These are phyloP conservation scores for Mallotus japonicus DNA, from an alignment of 441 rosid species.

Conservation along the genomic window DNA sequence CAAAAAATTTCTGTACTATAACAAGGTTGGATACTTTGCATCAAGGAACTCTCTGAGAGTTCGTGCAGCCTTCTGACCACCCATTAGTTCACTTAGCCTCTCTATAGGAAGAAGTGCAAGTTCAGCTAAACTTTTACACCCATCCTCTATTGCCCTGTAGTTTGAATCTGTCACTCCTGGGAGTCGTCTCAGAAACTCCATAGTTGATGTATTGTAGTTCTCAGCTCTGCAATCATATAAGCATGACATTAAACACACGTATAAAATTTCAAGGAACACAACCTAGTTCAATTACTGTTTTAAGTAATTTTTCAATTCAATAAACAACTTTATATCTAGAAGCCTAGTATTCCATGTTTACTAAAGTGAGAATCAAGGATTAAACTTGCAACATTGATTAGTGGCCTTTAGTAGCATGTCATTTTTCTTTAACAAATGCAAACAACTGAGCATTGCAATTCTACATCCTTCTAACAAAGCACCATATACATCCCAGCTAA, in stretches of 20 bases:
- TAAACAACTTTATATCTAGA: neutral
- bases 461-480: neutral
- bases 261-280: neutral
- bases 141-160: constrained; percentile 84
- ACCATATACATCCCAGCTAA: neutral
- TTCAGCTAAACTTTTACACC: constrained; percentile 81
- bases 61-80: constrained; percentile 82
- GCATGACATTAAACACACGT: neutral
- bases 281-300: neutral
- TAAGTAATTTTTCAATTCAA: neutral
- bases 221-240: constrained; percentile 60
- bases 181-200: constrained; percentile 92
- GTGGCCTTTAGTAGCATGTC: neutral
- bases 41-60: constrained; percentile 84
- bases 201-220: constrained; percentile 89
- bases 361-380: neutral
- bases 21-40: constrained; percentile 90
- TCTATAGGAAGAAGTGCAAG: constrained; percentile 70
- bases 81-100: constrained; percentile 72
- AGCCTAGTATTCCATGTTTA: neutral
- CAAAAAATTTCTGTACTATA: constrained; percentile 18
- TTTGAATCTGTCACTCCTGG: constrained; percentile 89
- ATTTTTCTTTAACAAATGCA: neutral
- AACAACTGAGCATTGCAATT: constrained; percentile 3
- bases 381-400: neutral